Percentiles rank a stretch among this genome's conserved stretches.
These are phyloP conservation scores for Otatea glauca DNA, from an alignment of 176 grass and related monocot genomes.

Conservation along the genomic window DNA sequence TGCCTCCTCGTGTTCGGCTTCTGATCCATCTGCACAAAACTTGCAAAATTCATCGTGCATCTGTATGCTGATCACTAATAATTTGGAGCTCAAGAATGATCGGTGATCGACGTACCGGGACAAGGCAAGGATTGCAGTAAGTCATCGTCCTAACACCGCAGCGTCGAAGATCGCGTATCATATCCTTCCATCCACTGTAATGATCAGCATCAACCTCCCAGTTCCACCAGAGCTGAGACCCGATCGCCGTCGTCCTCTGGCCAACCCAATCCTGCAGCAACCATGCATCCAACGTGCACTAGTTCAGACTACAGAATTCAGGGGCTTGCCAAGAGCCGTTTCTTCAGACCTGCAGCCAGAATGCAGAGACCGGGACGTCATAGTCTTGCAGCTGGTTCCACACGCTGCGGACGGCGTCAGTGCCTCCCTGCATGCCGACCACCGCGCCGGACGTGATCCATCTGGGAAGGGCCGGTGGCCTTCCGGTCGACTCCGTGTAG, in stretches of 20 bases:
- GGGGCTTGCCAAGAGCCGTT: neutral
- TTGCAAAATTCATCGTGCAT: neutral
- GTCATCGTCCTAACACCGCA: conserved; percentile 68
- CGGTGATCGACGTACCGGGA: conserved; percentile 47
- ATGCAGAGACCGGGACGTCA: conserved; percentile 78
- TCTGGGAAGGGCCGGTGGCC: conserved; percentile 76
- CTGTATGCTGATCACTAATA: neutral
- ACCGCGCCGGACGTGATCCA: conserved; percentile 90
- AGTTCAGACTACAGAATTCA: neutral
- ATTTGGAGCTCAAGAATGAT: neutral
- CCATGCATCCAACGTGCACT: conserved; percentile 7
- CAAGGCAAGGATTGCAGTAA: conserved; percentile 93
- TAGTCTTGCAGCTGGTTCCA: conserved; percentile 74
- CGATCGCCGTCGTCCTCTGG: conserved; percentile 87
- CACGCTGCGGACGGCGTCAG: conserved; percentile 60
- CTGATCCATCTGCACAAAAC: conserved; percentile 50
- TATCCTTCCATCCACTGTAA: conserved; percentile 78
- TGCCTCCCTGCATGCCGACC: conserved; percentile 91
- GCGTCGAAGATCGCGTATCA: conserved; percentile 55
- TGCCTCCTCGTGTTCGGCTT: conserved; percentile 62
- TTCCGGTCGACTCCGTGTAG: conserved; percentile 71
- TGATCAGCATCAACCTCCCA: conserved; percentile 76
- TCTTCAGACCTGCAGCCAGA: conserved; percentile 82
- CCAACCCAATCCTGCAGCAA: conserved; percentile 83
- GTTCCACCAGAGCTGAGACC: conserved; percentile 96